Evolutionary conservation across 306 rosid species (phyloP).

Genomic region (Hippophae tibetana): DNA sequence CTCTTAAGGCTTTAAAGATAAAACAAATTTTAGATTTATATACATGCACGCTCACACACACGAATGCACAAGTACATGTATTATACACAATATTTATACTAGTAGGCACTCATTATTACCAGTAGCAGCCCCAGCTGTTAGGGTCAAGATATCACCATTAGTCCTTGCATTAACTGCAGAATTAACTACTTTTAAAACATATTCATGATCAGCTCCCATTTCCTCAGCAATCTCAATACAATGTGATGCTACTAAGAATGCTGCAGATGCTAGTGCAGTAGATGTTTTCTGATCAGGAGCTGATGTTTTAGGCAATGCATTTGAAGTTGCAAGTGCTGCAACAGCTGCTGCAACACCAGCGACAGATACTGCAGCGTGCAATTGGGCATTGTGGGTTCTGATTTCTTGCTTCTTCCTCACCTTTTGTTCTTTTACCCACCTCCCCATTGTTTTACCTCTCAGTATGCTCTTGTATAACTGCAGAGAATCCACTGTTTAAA

Average conservation of each 20-base stretch:
- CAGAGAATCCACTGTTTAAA: neutral
- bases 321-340: constrained; percentile 67
- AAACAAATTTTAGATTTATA: neutral
- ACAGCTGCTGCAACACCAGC: constrained; percentile 95
- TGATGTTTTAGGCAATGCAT: constrained; percentile 42
- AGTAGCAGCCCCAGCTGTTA: constrained; percentile 97
- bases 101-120: constrained; percentile 24
- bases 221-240: constrained; percentile 97
- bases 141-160: constrained; percentile 90
- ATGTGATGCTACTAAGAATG: constrained; percentile 88
- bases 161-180: constrained; percentile 83
- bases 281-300: constrained; percentile 37
- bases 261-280: constrained; percentile 77
- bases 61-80: no score
- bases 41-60: neutral
- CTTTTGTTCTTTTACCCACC: constrained; percentile 32
- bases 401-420: constrained; percentile 52
- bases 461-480: constrained; percentile 68
- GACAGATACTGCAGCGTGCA: constrained; percentile 87
- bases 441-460: constrained; percentile 66
- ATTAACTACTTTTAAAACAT: constrained; percentile 52
- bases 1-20: constrained; percentile 55
- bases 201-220: constrained; percentile 84
- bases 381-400: constrained; percentile 78
- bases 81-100: no score